Conservation (phyloP, 2,329 filamentous ascomycete genomes). For the Fusarium odoratissimum region DNA sequence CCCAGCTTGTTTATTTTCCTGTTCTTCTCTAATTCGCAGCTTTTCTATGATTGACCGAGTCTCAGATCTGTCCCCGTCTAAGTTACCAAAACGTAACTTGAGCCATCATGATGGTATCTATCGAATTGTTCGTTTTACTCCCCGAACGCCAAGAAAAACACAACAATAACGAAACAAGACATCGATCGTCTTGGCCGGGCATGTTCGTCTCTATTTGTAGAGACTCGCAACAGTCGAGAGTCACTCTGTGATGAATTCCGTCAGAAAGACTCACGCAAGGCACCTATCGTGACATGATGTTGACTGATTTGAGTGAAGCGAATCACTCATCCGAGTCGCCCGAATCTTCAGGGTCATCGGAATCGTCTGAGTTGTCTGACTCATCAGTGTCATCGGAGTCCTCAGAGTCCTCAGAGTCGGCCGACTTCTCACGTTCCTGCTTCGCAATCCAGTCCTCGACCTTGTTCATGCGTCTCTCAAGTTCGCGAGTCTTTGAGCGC, state of each 20-base stretch:
- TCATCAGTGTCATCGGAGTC: not conserved
- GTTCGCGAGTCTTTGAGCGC: not conserved
- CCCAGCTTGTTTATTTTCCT: conserved; percentile 5
- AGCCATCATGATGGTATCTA: conserved; percentile 3
- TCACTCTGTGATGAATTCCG: not conserved
- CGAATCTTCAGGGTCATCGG: not conserved
- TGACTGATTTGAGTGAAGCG: not conserved
- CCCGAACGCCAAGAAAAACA: conserved; percentile 1
- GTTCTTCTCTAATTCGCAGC: not conserved
- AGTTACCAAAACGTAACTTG: conserved; percentile 24
- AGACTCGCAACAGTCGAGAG: conserved; percentile 3
- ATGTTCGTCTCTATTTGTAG: not conserved
- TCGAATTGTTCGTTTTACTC: conserved; percentile 4
- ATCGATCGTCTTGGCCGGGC: not conserved
- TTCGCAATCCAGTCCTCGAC: conserved; percentile 41
- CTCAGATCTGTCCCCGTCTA: not conserved
- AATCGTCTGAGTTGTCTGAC: not conserved
- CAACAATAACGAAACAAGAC: not conserved
- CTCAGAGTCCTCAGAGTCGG: not conserved
- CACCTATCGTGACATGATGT: not conserved
- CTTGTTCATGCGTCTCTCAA: conserved; percentile 1
- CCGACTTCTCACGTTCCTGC: not conserved
- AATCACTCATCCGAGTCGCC: not conserved
- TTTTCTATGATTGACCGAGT: conserved; percentile 5
- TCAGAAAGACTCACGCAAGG: not conserved